Evolutionary conservation across 2,329 filamentous ascomycete species (phyloP).

Genomic region (Colletotrichum theobromicola): DNA sequence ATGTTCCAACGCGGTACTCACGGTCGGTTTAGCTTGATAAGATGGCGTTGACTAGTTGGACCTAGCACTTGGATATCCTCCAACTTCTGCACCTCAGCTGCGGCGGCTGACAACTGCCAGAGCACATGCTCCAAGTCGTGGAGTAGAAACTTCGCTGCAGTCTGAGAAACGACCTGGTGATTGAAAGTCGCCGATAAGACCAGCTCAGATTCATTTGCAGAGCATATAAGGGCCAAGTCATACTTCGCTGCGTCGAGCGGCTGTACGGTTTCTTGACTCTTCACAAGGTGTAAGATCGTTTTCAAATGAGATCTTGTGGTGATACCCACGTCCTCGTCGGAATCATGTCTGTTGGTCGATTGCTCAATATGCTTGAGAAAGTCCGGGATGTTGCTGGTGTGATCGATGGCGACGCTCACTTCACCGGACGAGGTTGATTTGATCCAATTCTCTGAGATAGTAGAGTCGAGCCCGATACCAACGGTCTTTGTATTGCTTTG

Average conservation of each 20-base stretch:
- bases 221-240: neutral
- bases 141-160: neutral
- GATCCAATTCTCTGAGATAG: rapidly evolving
- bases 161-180: neutral
- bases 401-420: neutral
- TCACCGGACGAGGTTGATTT: neutral
- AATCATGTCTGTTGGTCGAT: neutral
- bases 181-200: neutral
- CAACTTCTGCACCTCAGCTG: neutral
- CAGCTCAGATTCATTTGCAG: neutral
- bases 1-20: neutral
- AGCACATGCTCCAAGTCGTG: neutral
- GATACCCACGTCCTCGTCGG: rapidly evolving
- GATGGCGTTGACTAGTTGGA: neutral
- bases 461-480: neutral
- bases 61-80: neutral
- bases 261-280: neutral
- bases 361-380: neutral
- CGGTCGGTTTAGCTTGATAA: neutral
- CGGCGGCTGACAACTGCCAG: neutral
- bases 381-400: neutral
- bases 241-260: neutral
- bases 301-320: no score
- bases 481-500: neutral
- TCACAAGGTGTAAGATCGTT: neutral